phyloP scores from a whole-genome alignment of 345 rosid species.

The Schrenkiella parvula region DNA sequence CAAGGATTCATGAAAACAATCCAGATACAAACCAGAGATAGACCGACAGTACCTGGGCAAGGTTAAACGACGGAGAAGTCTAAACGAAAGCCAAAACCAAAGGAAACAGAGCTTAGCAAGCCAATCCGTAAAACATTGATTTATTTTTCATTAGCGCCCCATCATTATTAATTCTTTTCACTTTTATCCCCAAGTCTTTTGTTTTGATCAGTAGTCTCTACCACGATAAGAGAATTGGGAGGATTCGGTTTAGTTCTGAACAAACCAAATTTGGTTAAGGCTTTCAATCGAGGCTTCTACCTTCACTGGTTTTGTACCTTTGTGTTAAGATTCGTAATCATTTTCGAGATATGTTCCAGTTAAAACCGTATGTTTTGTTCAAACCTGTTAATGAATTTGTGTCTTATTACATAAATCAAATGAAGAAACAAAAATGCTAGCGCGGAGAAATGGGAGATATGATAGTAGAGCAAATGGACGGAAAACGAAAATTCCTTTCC shows the following conservation, averaged over 20 bases:
- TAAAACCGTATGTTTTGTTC: neutral
- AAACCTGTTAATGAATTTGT: neutral
- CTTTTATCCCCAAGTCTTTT: conserved; percentile 4
- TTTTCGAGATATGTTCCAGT: too few species aligned
- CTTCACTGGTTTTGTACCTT: neutral
- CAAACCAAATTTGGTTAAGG: neutral
- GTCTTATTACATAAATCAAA: neutral
- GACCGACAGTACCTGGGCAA: neutral
- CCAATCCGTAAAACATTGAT: conserved; percentile 3
- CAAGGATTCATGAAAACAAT: neutral
- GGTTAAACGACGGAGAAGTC: conserved; percentile 22
- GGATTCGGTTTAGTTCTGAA: neutral
- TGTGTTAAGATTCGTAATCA: too few species aligned
- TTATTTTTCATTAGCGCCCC: neutral
- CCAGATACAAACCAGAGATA: neutral
- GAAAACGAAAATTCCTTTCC: conserved; percentile 16
- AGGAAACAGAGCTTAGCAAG: neutral
- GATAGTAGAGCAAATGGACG: conserved; percentile 40
- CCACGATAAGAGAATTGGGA: neutral
- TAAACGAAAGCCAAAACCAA: neutral
- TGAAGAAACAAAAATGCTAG: conserved; percentile 22
- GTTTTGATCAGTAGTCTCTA: neutral
- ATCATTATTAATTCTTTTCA: neutral
- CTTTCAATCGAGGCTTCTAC: neutral
- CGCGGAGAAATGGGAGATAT: conserved; percentile 62